Conservation (phyloP, 306 rosid species). For the Abrus precatorius region DNA sequence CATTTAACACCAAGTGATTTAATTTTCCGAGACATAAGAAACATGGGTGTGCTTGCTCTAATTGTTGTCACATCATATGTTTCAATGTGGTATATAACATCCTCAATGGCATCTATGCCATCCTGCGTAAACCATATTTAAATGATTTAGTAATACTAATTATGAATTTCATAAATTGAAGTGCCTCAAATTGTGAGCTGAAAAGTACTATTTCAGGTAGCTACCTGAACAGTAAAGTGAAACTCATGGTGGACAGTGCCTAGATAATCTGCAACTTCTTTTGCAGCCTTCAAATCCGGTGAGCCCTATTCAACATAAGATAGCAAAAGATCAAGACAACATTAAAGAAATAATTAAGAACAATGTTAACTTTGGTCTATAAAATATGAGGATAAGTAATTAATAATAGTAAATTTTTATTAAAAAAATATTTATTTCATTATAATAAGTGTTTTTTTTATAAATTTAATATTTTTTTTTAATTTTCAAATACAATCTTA, state of each 20-base stretch:
- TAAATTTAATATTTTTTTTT: too few relatives aligned
- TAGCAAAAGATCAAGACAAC: slow-evolving; percentile 15
- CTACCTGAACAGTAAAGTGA: slow-evolving; percentile 85
- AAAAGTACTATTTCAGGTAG: background rate
- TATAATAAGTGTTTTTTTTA: too few relatives aligned
- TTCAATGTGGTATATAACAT: slow-evolving; percentile 90
- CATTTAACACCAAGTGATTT: slow-evolving; percentile 93
- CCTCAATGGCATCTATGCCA: slow-evolving; percentile 97
- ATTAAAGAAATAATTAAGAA: background rate
- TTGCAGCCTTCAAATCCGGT: slow-evolving; percentile 96
- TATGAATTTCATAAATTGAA: background rate
- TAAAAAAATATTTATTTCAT: too few relatives aligned
- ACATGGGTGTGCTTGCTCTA: slow-evolving; percentile 99
- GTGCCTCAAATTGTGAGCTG: background rate
- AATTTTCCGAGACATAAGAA: slow-evolving; percentile 95
- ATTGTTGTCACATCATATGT: slow-evolving; percentile 96
- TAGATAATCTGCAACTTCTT: slow-evolving; percentile 89
- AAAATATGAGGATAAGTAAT: too few relatives aligned
- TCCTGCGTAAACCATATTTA: slow-evolving; percentile 60
- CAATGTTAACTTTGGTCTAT: too few relatives aligned
- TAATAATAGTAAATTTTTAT: too few relatives aligned
- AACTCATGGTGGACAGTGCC: slow-evolving; percentile 97
- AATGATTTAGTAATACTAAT: slow-evolving; percentile 13
- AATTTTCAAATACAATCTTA: too few relatives aligned
- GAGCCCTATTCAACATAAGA: slow-evolving; percentile 72